These are phyloP conservation scores for Polychaeton citri DNA, from an alignment of 2,329 filamentous ascomycete genomes.

Conservation along the genomic window DNA sequence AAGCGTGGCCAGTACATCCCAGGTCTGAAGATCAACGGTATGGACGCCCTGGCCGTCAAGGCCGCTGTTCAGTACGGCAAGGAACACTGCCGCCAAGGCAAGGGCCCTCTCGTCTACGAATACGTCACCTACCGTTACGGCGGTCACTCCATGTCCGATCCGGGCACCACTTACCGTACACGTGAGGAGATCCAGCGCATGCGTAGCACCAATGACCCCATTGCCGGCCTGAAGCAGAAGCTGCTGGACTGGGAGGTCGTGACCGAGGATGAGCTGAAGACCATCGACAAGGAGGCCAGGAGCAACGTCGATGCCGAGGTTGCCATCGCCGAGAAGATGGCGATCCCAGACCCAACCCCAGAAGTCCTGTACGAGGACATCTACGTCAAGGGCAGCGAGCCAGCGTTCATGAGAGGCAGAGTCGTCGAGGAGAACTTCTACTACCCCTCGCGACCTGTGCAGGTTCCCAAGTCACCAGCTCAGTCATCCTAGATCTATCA, in stretches of 20 bases:
- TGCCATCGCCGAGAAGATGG: slow-evolving; percentile 78
- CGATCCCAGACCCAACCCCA: slow-evolving; percentile 59
- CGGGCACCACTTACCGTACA: slow-evolving; percentile 94
- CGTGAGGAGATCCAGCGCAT: slow-evolving; percentile 99
- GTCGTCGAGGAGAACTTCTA: slow-evolving; percentile 89
- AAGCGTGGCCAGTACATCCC: slow-evolving; percentile 99
- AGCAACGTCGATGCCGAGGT: slow-evolving; percentile 80
- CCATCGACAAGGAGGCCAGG: slow-evolving; percentile 86
- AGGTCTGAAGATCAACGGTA: slow-evolving; percentile 97
- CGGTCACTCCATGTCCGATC: slow-evolving; percentile 99
- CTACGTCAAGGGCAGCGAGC: slow-evolving; percentile 80
- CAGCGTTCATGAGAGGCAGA: slow-evolving; percentile 73
- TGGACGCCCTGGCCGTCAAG: slow-evolving; percentile 98
- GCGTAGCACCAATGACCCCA: slow-evolving; percentile 96
- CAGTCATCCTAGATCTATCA: no score
- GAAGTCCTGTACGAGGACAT: slow-evolving; percentile 94
- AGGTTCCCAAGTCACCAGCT: no score
- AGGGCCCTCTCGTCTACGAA: slow-evolving; percentile 91
- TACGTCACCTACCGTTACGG: slow-evolving; percentile 99
- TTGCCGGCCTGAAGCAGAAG: slow-evolving; percentile 95
- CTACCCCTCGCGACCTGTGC: no score
- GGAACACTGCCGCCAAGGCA: slow-evolving; percentile 67
- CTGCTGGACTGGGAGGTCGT: slow-evolving; percentile 89
- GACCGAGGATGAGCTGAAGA: slow-evolving; percentile 90
- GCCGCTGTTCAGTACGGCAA: slow-evolving; percentile 90